These are phyloP conservation scores for Podosphaera leucotricha DNA, from an alignment of 2,329 filamentous ascomycete genomes.

Conservation along the genomic window DNA sequence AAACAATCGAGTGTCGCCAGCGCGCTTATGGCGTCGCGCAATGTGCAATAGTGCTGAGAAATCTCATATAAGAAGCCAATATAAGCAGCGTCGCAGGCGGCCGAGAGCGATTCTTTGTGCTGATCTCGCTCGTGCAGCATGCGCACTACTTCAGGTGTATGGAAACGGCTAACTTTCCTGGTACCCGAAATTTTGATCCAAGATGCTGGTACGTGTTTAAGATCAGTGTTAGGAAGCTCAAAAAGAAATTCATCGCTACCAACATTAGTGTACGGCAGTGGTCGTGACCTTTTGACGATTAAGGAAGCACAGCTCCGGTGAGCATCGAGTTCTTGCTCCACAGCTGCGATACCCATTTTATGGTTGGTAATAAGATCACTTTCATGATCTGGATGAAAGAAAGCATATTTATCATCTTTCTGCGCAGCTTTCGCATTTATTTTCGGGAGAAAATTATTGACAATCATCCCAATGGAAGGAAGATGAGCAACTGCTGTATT, in stretches of 20 bases:
- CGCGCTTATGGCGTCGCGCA: constrained; percentile 70
- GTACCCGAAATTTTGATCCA: constrained; percentile 93
- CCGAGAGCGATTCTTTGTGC: constrained; percentile 77
- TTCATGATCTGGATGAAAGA: constrained; percentile 73
- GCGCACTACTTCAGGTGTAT: constrained; percentile 71
- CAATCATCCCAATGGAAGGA: constrained; percentile 49
- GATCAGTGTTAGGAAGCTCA: constrained; percentile 60
- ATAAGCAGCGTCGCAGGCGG: constrained; percentile 76
- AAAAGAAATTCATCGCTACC: constrained; percentile 87
- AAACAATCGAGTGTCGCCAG: constrained; percentile 79
- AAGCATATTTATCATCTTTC: constrained; percentile 76
- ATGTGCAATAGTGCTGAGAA: constrained; percentile 61
- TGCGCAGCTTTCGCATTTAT: constrained; percentile 70
- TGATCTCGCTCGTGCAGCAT: constrained; percentile 76
- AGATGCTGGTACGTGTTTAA: constrained; percentile 75
- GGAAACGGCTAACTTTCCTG: constrained; percentile 77
- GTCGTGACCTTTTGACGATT: constrained; percentile 44
- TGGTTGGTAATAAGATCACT: constrained; percentile 74
- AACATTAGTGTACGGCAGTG: constrained; percentile 59
- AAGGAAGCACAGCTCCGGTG: constrained; percentile 49
- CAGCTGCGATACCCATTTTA: constrained; percentile 73
- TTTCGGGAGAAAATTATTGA: constrained; percentile 54
- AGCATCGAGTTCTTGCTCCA: constrained; percentile 68
- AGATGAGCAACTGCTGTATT: constrained; percentile 49
- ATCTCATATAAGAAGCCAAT: constrained; percentile 46